Evolutionary conservation across 805 yeast species (phyloP).

Genomic region (Limtongia smithiae): DNA sequence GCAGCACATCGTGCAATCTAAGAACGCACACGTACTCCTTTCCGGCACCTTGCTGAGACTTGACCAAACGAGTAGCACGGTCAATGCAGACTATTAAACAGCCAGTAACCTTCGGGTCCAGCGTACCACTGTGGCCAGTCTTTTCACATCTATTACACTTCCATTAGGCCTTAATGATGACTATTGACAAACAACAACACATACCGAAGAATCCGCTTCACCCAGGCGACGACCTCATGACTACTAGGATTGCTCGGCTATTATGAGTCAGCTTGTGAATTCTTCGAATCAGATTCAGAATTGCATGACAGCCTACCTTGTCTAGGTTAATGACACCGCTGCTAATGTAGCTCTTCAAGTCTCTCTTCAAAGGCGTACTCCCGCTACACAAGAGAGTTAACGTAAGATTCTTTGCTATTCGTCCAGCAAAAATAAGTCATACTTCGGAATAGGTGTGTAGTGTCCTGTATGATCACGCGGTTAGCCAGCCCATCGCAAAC

Average conservation of each 20-base stretch:
- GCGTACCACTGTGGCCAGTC: slow-evolving; percentile 98
- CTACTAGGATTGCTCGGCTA: slow-evolving; percentile 94
- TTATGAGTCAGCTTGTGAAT: not conserved
- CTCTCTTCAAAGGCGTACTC: slow-evolving; percentile 90
- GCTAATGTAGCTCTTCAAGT: slow-evolving; percentile 79
- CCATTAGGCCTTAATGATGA: not conserved
- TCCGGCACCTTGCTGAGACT: slow-evolving; percentile 99
- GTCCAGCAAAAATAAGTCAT: not conserved
- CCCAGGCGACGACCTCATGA: slow-evolving; percentile 99
- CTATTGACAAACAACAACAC: not conserved
- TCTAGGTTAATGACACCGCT: slow-evolving; percentile 97
- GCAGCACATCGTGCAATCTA: slow-evolving; percentile 87
- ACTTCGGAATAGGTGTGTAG: slow-evolving; percentile 54
- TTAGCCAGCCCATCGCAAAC: not conserved
- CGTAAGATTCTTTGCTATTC: not conserved
- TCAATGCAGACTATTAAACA: slow-evolving; percentile 97
- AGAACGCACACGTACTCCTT: slow-evolving; percentile 98
- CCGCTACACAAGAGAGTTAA: slow-evolving; percentile 46
- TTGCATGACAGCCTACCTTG: slow-evolving; percentile 43
- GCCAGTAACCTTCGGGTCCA: slow-evolving; percentile 98
- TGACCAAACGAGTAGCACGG: slow-evolving; percentile 95
- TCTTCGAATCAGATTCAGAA: not conserved
- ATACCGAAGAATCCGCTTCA: slow-evolving; percentile 71
- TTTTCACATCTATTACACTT: slow-evolving; percentile 69
- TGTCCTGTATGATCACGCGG: slow-evolving; percentile 46